Base-by-base conservation (phyloP, 352 stramenopile genomes). In the Phytophthora hibernalis region DNA sequence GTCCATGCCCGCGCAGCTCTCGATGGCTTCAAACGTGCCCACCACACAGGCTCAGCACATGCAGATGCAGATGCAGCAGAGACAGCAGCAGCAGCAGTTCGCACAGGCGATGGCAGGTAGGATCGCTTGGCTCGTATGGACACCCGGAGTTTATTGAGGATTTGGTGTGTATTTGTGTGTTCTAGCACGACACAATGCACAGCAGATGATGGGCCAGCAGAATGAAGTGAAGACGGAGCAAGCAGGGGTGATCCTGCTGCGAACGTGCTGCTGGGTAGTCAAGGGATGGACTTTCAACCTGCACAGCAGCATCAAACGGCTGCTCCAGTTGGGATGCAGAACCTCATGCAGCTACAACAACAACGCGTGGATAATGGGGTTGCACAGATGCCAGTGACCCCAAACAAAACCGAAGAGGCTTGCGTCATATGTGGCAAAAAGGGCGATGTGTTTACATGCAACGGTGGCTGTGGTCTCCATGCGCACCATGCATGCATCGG, bases 401-500 rank as follows among this genome's bases (percentile, higher is more conserved):
- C 56, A 30, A 68, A 30, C 24, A 49, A 35, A 43, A 61, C 24
- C 0, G 74, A 85, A 35, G 62, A 80, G 3, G 26, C 53, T 11
- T 92, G 84, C 38, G 24, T 79, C 48, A 60, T 92, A 24, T 92
- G 84, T 56, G 57, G 74, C 18, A 55, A 82, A n/a, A 85, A 80
- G 20, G 75, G 70, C 5, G 72, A 82, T 33, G 58, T 89, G 13
- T 82, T 89, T 26, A 78, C 68, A 5, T 93, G 85, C 56, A 84
- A 77, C 26, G 80, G 72, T 45, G 80, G 74, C 38, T 94, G 86
- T 40, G 84, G 73, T 6, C 79, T 92, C 13, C 68, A 83, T 44
- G 80, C 73, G 1, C 86, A 94, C 22, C 50, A 60, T 2, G 45
- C 52, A n/a, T 94, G 86, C 49, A 79, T 94, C 44, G 84, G 84